phyloP scores from a whole-genome alignment of 768 basidiomycete species.

The Suillus americanus region DNA sequence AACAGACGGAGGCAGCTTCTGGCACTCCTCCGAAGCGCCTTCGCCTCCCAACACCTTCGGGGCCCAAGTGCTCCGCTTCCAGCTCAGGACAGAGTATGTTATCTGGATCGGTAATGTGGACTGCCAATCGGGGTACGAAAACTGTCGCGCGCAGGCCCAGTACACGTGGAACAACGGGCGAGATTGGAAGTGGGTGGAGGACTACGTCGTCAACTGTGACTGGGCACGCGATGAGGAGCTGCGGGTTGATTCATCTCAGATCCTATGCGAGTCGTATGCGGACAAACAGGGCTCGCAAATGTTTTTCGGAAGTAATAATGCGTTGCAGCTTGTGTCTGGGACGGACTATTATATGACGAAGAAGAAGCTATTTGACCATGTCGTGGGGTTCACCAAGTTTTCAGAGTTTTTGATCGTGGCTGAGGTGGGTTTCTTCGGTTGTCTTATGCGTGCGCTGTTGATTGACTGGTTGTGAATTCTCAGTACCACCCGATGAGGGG shows the following conservation, averaged over 20 bases:
- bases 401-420: slow-evolving; percentile 96
- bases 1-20: slow-evolving; percentile 73
- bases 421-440: slow-evolving; percentile 53
- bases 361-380: slow-evolving; percentile 76
- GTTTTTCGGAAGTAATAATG: slow-evolving; percentile 48
- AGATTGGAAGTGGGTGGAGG: slow-evolving; percentile 75
- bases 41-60: slow-evolving; percentile 77
- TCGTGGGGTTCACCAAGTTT: slow-evolving; percentile 96
- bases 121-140: slow-evolving; percentile 48
- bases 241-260: slow-evolving; percentile 79
- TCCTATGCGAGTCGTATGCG: slow-evolving; percentile 86
- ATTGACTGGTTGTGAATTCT: slow-evolving; percentile 5
- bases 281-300: slow-evolving; percentile 82
- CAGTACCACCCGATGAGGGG: slow-evolving; percentile 54
- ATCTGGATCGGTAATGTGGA: slow-evolving; percentile 85
- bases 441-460: slow-evolving; percentile 14
- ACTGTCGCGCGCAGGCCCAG: slow-evolving; percentile 73
- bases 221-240: slow-evolving; percentile 86
- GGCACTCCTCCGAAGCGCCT: slow-evolving; percentile 62
- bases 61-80: slow-evolving; percentile 82
- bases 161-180: slow-evolving; percentile 80
- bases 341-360: slow-evolving; percentile 67
- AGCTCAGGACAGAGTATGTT: slow-evolving; percentile 77
- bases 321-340: slow-evolving; percentile 79
- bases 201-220: slow-evolving; percentile 86